Base-by-base conservation (phyloP, 257 asterid genomes). In the Linderniella brevidens region DNA sequence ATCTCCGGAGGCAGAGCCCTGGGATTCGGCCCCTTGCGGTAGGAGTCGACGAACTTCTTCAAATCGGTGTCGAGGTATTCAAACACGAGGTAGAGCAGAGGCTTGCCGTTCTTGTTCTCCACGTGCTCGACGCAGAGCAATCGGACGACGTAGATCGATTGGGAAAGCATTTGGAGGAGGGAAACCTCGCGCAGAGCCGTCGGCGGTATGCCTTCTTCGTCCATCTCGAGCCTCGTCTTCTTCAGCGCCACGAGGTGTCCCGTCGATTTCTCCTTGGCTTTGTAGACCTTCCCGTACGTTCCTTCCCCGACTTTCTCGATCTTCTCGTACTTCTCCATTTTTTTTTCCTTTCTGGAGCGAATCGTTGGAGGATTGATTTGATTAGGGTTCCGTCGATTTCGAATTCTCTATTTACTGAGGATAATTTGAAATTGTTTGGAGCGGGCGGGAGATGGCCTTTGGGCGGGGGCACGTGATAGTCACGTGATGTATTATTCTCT, bases 281-380 rank as follows among this genome's bases (percentile, higher is more conserved):
- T 88, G 85, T 88, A 84, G 6, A 88, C 98, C 71, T 88, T 88
- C 19, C 98, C 98, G 56, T 88, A 88, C 0, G 98, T 84, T 15
- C 98, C 98, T 67, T 88, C 98, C 8, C 95, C 98, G 3, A 88
- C 98, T 69, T 88, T 88, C 75, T 80, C 95, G 1, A 88, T 67
- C 57, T 88, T 88, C 74, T 88, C 92, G 78, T 83, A 87, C 46
- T 83, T 83, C 43, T 72, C 80, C 75, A 74, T 65, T 41, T 60
- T 32, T 47, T 38, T n/a, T 8, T 38, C 43, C 8, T 9, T 38
- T 38, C 8, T 38, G 32, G 32, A 25, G 32, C 32, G 32, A 25
- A 6, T 6, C 32, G 32, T 25, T 25, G 32, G 32, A 6, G 6
- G 32, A 25, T 25, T 25, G 32, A 25, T 25, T 25, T 25, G 32